These are phyloP conservation scores for Microbotryum saponariae DNA, from an alignment of 1,284 basidiomycete genomes.

Conservation along the genomic window DNA sequence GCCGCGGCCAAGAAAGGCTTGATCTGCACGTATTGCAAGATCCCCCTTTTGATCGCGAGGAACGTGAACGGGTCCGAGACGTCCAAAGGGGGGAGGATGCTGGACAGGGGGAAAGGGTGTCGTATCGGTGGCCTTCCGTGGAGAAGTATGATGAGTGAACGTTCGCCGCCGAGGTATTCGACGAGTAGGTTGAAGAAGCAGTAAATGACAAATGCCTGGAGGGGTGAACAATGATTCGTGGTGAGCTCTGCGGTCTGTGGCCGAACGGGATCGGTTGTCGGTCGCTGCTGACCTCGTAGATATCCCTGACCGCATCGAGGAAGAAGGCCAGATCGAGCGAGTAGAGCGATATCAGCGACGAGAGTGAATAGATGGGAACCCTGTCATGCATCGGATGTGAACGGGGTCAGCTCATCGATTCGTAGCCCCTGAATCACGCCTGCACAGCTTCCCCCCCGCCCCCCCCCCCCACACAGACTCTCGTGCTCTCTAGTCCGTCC, in stretches of 20 bases:
- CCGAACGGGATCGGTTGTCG: no score
- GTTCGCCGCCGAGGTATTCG: constrained; percentile 64
- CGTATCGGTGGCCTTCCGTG: constrained; percentile 81
- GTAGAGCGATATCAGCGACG: constrained; percentile 87
- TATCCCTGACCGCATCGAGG: constrained; percentile 87
- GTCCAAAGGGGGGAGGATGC: constrained; percentile 66
- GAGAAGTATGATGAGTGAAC: constrained; percentile 79
- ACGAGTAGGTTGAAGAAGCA: constrained; percentile 43
- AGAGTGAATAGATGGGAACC: constrained; percentile 84
- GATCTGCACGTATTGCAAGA: constrained; percentile 94
- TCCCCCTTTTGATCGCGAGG: constrained; percentile 86
- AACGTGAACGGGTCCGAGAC: constrained; percentile 90
- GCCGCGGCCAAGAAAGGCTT: constrained; percentile 82
- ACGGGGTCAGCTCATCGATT: neutral
- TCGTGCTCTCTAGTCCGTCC: neutral
- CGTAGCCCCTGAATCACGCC: neutral
- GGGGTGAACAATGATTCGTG: neutral
- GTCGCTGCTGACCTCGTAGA: constrained; percentile 70
- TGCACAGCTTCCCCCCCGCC: neutral
- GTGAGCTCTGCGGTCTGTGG: neutral
- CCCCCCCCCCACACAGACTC: neutral
- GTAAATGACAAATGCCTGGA: constrained; percentile 90
- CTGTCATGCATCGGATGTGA: constrained; percentile 28
- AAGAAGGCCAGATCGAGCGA: constrained; percentile 92
- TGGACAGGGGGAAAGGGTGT: constrained; percentile 73